These are phyloP conservation scores for Nannizziopsis arthrosporioides DNA, from an alignment of 2,329 filamentous ascomycete genomes.

Conservation along the genomic window DNA sequence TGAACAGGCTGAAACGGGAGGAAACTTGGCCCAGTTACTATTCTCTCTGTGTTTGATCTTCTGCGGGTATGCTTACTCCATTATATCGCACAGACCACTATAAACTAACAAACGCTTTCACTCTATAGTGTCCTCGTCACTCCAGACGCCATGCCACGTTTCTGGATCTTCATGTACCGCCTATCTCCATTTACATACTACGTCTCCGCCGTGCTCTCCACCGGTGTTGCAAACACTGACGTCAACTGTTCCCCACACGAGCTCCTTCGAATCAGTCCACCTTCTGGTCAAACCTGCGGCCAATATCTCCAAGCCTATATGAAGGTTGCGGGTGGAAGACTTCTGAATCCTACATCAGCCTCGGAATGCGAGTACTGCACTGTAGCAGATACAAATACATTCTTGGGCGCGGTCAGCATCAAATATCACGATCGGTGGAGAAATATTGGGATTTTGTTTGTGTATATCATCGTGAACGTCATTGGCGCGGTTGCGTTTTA, in stretches of 20 bases:
- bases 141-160: slow-evolving; percentile 49
- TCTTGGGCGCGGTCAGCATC: slow-evolving; percentile 34
- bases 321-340: slow-evolving; percentile 24
- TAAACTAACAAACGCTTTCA: neutral
- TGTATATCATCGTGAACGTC: slow-evolving; percentile 54
- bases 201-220: slow-evolving; percentile 32
- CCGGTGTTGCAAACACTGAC: slow-evolving; percentile 22
- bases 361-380: slow-evolving; percentile 41
- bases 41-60: slow-evolving; percentile 50
- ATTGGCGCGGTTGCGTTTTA: slow-evolving; percentile 48
- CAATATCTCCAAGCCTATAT: slow-evolving; percentile 39
- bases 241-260: slow-evolving; percentile 28
- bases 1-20: slow-evolving; percentile 56
- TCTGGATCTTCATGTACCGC: slow-evolving; percentile 70
- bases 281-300: slow-evolving; percentile 50
- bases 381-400: slow-evolving; percentile 37
- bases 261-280: slow-evolving; percentile 34
- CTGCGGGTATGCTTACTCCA: slow-evolving; percentile 27
- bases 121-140: slow-evolving; percentile 35
- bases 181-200: slow-evolving; percentile 55
- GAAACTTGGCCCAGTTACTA: slow-evolving; percentile 49
- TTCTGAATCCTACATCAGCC: slow-evolving; percentile 37
- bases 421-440: slow-evolving; percentile 47
- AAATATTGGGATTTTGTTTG: slow-evolving; percentile 60
- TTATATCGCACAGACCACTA: neutral